Evolutionary conservation across 1,284 basidiomycete genomes (phyloP), one percentile per base, ranked within the genome.

Genomic region (Heterobasidion parviporum): DNA sequence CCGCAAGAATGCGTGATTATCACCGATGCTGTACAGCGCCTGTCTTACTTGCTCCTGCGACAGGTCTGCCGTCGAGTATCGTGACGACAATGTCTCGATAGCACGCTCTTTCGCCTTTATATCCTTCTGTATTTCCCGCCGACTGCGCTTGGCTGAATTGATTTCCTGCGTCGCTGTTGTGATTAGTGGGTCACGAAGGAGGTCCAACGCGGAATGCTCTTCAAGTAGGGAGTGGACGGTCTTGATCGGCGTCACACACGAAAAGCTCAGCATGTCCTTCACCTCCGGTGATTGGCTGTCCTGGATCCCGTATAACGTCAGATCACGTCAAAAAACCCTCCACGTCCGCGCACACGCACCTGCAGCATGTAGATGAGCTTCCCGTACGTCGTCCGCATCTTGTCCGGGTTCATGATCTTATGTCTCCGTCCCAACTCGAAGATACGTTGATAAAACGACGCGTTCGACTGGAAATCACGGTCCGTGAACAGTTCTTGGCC

Each of bases 381-480:
- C 16, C 89, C 89, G 60, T 92, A 92, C 3, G 87, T 91, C 16
- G 85, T 83, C n/a, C 89, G 78, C 89, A 92, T 91, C 65, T 76
- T 90, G 65, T 91, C 88, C 0, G 88, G 87, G 63, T 90, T 91
- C 85, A 87, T 90, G 63, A 91, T 90, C 67, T 92, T 92, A 65
- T 91, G 87, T 54, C 89, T 76, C 55, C 89, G 74, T n/a, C 88
- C 87, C 38, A 91, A 75, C 70, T 90, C 87, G 60, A 90, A 89
- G 18, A 90, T 77, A 16, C 75, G 68, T 63, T 89, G 86, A 64
- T 86, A 92, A 64, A 91, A 92, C 4, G 82, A 81, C 33, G 80
- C 80, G 63, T 92, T 91, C 3, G 79, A 75, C 59, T 84, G 74
- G 65, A 91, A 92, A 67, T 92, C 87, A 18, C 87, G 79, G 60